Evolutionary conservation across 768 basidiomycete species (phyloP).

Genomic region (Sporobolomyces roseus): DNA sequence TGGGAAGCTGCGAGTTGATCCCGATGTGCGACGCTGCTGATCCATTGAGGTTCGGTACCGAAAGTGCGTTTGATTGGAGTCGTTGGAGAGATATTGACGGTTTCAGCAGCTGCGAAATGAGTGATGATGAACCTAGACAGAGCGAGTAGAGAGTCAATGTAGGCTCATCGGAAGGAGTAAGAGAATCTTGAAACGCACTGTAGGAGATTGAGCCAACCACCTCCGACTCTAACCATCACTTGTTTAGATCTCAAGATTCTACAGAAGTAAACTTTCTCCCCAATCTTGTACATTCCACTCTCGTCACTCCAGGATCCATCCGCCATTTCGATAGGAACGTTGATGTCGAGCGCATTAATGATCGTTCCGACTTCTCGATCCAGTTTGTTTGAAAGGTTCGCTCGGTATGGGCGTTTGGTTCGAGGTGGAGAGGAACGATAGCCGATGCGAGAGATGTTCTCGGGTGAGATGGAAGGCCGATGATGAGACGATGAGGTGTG

Average conservation of each 20-base stretch:
- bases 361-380: slow-evolving; percentile 90
- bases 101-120: slow-evolving; percentile 25
- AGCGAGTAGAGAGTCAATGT: slow-evolving; percentile 7
- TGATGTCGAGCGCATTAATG: slow-evolving; percentile 68
- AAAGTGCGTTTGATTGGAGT: slow-evolving; percentile 5
- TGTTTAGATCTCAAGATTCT: slow-evolving; percentile 82
- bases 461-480: slow-evolving; percentile 1
- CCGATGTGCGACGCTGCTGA: not conserved
- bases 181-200: slow-evolving; percentile 55
- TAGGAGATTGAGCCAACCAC: slow-evolving; percentile 87
- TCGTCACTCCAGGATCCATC: slow-evolving; percentile 82
- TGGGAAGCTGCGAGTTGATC: slow-evolving; percentile 5
- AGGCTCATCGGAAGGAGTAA: not conserved
- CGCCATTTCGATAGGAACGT: slow-evolving; percentile 47
- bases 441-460: slow-evolving; percentile 46
- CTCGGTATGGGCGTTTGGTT: slow-evolving; percentile 61
- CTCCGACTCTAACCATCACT: slow-evolving; percentile 94
- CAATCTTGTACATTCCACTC: slow-evolving; percentile 50
- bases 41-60: slow-evolving; percentile 21
- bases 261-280: slow-evolving; percentile 31
- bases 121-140: slow-evolving; percentile 62
- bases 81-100: slow-evolving; percentile 32
- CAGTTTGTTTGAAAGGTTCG: slow-evolving; percentile 84
- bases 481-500: not conserved
- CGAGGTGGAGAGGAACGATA: not conserved